phyloP scores from a whole-genome alignment of 768 basidiomycete genomes.

The Phaeolepiota aurea region DNA sequence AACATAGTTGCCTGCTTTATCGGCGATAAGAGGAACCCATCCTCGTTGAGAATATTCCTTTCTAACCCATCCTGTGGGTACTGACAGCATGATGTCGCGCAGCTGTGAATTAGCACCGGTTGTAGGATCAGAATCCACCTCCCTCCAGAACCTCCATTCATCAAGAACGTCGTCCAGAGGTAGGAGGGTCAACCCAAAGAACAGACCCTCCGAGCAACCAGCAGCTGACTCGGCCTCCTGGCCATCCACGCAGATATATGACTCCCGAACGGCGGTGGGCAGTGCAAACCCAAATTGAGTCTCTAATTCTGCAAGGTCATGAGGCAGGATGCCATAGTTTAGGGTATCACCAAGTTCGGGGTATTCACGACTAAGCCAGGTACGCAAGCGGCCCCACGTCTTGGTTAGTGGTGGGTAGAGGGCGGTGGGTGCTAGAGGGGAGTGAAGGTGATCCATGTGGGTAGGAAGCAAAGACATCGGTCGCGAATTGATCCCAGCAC shows the following conservation, averaged over 20 bases:
- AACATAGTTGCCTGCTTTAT: conserved; percentile 93
- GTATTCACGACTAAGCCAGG: conserved; percentile 81
- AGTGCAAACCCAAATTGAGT: conserved; percentile 77
- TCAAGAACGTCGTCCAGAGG: conserved; percentile 89
- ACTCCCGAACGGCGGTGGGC: conserved; percentile 84
- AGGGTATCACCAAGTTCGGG: conserved; percentile 94
- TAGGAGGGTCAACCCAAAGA: conserved; percentile 91
- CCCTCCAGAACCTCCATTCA: conserved; percentile 96
- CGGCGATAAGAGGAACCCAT: conserved; percentile 93
- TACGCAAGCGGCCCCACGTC: conserved; percentile 79
- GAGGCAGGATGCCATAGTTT: conserved; percentile 80
- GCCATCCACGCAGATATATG: conserved; percentile 82
- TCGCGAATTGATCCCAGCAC: conserved; percentile 34
- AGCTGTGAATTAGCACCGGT: conserved; percentile 76
- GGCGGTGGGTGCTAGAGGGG: conserved; percentile 29
- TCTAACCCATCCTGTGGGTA: conserved; percentile 86
- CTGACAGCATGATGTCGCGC: conserved; percentile 73
- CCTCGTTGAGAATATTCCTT: conserved; percentile 88
- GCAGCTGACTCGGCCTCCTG: conserved; percentile 89
- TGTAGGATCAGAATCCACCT: conserved; percentile 81
- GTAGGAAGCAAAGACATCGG: conserved; percentile 54
- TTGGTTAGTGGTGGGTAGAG: conserved; percentile 71
- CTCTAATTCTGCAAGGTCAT: conserved; percentile 76
- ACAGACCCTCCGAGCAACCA: conserved; percentile 83
- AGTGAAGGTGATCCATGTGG: conserved; percentile 46